A percentile compares a stretch with the other conserved stretches of the same genome.
phyloP scores from a whole-genome alignment of 176 grass and related monocot species.

The Aegilops bicornis region DNA sequence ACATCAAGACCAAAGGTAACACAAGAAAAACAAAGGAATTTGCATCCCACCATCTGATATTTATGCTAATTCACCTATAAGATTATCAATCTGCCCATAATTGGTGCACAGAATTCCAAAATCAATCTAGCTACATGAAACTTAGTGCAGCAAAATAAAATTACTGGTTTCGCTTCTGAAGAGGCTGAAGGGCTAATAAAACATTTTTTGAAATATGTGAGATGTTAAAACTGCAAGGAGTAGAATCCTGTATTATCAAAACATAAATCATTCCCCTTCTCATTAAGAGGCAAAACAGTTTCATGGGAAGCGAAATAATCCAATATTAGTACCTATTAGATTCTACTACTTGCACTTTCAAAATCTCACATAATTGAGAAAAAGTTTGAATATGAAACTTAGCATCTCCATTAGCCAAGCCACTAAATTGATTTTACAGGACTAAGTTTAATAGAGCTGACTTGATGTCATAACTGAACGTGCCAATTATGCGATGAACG shows the following conservation, averaged over 20 bases:
- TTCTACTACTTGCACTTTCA: not conserved
- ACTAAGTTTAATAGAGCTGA: not conserved
- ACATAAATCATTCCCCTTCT: not conserved
- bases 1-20: not conserved
- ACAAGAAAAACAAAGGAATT: not conserved
- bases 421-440: not conserved
- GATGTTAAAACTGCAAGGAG: not conserved
- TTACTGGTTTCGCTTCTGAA: not conserved
- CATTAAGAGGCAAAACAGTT: not conserved
- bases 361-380: not conserved
- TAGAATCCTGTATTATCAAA: conserved; percentile 4
- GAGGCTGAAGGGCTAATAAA: not conserved
- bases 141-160: not conserved
- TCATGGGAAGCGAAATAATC: not conserved
- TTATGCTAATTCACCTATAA: not conserved
- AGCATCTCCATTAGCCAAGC: conserved; percentile 6
- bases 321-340: not conserved
- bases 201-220: not conserved
- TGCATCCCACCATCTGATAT: not conserved
- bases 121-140: not conserved
- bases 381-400: not conserved
- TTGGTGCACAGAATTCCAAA: not conserved
- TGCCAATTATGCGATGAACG: not conserved
- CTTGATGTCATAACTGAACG: not conserved
- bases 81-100: not conserved